Conservation (phyloP, 1,284 basidiomycete genomes). For the Cutaneotrichosporon cutaneum region DNA sequence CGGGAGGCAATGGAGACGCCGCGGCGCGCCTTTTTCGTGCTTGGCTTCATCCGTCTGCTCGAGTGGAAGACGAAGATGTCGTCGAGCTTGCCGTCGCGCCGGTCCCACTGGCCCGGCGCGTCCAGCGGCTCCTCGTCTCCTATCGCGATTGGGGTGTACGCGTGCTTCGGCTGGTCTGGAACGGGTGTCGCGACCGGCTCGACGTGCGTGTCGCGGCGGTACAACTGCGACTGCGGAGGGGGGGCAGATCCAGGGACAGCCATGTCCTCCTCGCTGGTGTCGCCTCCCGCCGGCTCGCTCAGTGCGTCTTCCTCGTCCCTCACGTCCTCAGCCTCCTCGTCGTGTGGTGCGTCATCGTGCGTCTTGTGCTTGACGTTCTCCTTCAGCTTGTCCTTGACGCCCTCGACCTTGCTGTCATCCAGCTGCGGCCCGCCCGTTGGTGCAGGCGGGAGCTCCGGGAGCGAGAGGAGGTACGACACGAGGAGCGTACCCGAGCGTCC, state of each 20-base stretch:
- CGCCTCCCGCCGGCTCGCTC: neutral
- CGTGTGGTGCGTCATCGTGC: neutral
- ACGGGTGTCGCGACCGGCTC: neutral
- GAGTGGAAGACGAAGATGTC: slow-evolving; percentile 45
- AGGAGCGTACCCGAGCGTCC: slow-evolving; percentile 78
- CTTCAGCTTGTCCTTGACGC: slow-evolving; percentile 1
- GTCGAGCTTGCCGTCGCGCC: slow-evolving; percentile 41
- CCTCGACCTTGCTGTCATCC: neutral
- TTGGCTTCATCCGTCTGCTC: slow-evolving; percentile 46
- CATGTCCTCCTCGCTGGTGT: slow-evolving; percentile 11
- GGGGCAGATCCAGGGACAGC: neutral
- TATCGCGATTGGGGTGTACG: slow-evolving; percentile 36
- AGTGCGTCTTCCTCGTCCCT: slow-evolving; percentile 7
- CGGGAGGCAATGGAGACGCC: slow-evolving; percentile 47
- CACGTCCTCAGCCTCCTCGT: slow-evolving; percentile 6
- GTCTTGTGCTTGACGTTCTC: neutral
- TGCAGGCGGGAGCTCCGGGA: slow-evolving; percentile 57
- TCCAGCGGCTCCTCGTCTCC: slow-evolving; percentile 33
- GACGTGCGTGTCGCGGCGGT: neutral
- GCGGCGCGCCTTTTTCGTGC: slow-evolving; percentile 31
- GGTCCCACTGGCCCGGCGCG: slow-evolving; percentile 33
- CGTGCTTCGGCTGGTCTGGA: slow-evolving; percentile 1
- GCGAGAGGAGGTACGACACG: slow-evolving; percentile 72
- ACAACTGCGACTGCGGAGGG: neutral
- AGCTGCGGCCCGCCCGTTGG: slow-evolving; percentile 42